These are phyloP conservation scores for Suhomyces pyralidae DNA, from an alignment of 805 yeast genomes.

Conservation along the genomic window DNA sequence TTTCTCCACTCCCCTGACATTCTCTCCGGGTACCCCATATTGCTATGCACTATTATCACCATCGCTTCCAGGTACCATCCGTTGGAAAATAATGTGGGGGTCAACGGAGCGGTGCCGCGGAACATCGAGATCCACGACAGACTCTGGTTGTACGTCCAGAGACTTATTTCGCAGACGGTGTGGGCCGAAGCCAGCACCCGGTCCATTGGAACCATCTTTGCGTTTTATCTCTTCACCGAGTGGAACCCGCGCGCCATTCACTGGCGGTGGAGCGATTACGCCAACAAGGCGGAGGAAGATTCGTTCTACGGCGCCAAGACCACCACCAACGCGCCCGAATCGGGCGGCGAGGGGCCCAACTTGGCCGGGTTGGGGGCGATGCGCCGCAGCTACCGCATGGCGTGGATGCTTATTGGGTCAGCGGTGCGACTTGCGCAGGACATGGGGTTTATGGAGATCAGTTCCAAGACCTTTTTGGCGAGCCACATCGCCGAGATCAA, in stretches of 20 bases:
- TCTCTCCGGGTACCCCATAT: conserved; percentile 74
- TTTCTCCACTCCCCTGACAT: conserved; percentile 65
- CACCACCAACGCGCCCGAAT: conserved; percentile 11
- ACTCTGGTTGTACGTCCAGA: conserved; percentile 81
- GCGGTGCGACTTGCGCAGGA: conserved; percentile 86
- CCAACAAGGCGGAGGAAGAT: conserved; percentile 53
- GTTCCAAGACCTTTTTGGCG: conserved; percentile 73
- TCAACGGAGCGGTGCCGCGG: conserved; percentile 32
- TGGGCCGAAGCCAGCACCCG: conserved; percentile 94
- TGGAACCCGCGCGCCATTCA: conserved; percentile 97
- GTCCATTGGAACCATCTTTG: conserved; percentile 80
- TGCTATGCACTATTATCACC: conserved; percentile 77
- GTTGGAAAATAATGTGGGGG: conserved; percentile 38
- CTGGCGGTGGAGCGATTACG: conserved; percentile 83
- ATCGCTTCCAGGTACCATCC: conserved; percentile 76
- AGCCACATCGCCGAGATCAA: conserved; percentile 82
- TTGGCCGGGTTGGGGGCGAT: conserved; percentile 79
- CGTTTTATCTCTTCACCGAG: conserved; percentile 82
- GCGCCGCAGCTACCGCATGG: conserved; percentile 83
- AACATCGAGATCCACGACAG: conserved; percentile 70
- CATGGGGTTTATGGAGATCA: conserved; percentile 72
- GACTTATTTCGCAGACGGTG: conserved; percentile 76
- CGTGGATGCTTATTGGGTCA: conserved; percentile 90
- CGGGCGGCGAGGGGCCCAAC: conserved; percentile 36
- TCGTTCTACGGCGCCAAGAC: background rate